A percentile compares a stretch with the other conserved stretches of the same genome.
Evolutionary conservation across 441 rosid species (phyloP).

Genomic region (Arabidopsis hybrid): DNA sequence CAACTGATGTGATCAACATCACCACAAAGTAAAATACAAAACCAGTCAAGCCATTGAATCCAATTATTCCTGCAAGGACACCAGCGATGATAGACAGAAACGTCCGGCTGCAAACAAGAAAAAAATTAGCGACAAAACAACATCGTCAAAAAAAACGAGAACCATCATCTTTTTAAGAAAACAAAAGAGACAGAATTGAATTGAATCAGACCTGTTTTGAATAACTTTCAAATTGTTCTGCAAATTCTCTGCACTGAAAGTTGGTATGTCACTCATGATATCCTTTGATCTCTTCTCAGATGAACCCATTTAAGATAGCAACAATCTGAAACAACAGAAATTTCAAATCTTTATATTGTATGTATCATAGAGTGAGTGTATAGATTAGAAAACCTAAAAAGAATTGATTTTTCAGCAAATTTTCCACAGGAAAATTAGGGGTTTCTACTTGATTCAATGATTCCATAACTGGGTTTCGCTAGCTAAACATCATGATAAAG

Average conservation of each 20-base stretch:
- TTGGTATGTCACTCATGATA: constrained; percentile 61
- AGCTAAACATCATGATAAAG: background rate
- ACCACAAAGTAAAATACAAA: constrained; percentile 80
- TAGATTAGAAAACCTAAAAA: background rate
- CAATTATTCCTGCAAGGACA: constrained; percentile 88
- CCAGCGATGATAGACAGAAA: constrained; percentile 94
- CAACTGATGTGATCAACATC: constrained; percentile 85
- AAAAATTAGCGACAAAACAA: background rate
- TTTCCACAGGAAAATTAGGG: background rate
- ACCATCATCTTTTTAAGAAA: constrained; percentile 7
- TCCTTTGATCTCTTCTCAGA: constrained; percentile 73
- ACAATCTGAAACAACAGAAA: constrained; percentile 26
- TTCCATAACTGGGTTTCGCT: background rate
- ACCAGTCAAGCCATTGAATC: constrained; percentile 86
- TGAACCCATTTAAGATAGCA: constrained; percentile 57
- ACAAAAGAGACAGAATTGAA: background rate
- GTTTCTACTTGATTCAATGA: constrained; percentile 18
- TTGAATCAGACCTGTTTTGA: constrained; percentile 77
- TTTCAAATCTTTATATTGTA: background rate
- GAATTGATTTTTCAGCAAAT: constrained; percentile 12
- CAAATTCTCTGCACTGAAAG: constrained; percentile 75
- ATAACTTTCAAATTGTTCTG: constrained; percentile 91
- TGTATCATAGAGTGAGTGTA: background rate
- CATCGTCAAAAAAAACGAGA: constrained; percentile 13
- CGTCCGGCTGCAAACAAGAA: constrained; percentile 77